Evolutionary conservation across 2,329 filamentous ascomycete species (phyloP), one percentile per base, ranked within the genome.

Genomic region (Lachnellula cervina): DNA sequence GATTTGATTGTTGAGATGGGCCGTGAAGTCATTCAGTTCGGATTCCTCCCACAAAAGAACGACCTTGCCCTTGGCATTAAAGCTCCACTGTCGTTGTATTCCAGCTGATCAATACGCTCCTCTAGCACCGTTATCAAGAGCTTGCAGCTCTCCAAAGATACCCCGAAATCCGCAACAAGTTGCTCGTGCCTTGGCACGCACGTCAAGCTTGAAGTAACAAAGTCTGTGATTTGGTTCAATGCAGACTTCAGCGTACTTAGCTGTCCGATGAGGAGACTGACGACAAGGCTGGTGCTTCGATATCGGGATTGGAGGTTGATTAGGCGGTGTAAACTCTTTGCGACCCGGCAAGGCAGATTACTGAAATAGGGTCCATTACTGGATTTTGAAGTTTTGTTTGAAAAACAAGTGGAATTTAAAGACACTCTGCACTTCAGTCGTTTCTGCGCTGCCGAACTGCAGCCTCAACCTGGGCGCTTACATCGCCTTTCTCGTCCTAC

Each of bases 291-390:
- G 32, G 53, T 32, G 32, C 23, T 38, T 17, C 48, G 23, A 34
- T 51, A 55, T 46, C 38, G 34, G 19, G 48, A 51, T 35, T 55
- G 53, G 14, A 55, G 53, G 14, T 32, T 47, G 13, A 47, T 28
- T 2, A 55, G 34, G 38, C 48, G 21, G 38, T 16, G 8, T 17
- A 47, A 44, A 19, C 42, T 34, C 35, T 35, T 45, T 21, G 37
- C 23, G 17, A 51, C 4, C 42, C 42, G n/a, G 32, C 49, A 28
- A 55, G 53, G 28, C 53, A 47, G 34, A 55, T 51, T 4, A 45
- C 48, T 17, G 53, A 55, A 19, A 55, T 34, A n/a, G 53, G 53
- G 16, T 55, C 53, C 48, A 55, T 55, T 28, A n/a, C 25, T 28
- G 25, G 9, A 7, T 28, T 8, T 9, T 8, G 25, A 28, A 28